phyloP scores from a whole-genome alignment of 257 asterid genomes.

The Solanum arcanum region DNA sequence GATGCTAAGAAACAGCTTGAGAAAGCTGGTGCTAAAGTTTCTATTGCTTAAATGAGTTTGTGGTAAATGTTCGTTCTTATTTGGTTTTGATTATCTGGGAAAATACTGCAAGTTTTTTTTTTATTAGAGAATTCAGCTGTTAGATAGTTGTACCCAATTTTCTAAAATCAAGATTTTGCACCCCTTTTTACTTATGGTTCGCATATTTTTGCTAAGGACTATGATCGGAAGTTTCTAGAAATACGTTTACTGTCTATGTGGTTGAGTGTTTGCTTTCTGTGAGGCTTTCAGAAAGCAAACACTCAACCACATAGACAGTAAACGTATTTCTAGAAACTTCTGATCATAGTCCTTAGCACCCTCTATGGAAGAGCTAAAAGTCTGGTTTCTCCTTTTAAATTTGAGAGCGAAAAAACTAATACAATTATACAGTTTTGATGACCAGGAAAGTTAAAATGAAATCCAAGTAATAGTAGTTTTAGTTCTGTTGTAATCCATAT shows the following conservation, averaged over 20 bases:
- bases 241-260: no score
- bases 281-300: not conserved
- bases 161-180: not conserved
- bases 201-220: not conserved
- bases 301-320: not conserved
- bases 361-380: not conserved
- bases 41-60: conserved; percentile 24
- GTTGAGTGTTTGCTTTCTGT: not conserved
- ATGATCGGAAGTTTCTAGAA: no score
- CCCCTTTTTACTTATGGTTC: not conserved
- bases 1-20: conserved; percentile 94
- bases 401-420: not conserved
- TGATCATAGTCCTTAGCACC: not conserved
- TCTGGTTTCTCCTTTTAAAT: not conserved
- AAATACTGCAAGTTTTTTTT: not conserved
- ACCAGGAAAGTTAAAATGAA: not conserved
- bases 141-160: conserved; percentile 3
- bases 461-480: not conserved
- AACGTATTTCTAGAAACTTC: not conserved
- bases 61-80: not conserved
- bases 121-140: not conserved
- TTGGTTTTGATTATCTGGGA: no score
- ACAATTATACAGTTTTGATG: not conserved
- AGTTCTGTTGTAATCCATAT: not conserved
- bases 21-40: conserved; percentile 72